Percentiles rank a stretch among this genome's conserved stretches.
These are phyloP conservation scores for Sporisorium sorghi DNA, from an alignment of 1,284 basidiomycete species.

Conservation along the genomic window DNA sequence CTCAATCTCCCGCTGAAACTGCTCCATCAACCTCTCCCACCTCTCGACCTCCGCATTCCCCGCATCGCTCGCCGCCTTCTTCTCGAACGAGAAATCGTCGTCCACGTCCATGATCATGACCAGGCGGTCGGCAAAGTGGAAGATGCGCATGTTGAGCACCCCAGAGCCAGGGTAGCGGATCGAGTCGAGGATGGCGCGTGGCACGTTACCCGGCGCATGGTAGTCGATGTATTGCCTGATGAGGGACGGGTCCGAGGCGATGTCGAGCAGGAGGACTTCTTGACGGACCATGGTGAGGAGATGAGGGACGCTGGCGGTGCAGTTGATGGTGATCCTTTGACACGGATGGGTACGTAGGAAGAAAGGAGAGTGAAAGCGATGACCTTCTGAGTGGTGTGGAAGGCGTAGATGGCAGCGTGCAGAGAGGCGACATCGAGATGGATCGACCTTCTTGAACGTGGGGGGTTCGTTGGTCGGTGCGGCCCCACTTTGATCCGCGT, in stretches of 20 bases:
- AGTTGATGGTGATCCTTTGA: not conserved
- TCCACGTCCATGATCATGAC: slow-evolving; percentile 48
- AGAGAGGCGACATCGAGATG: not conserved
- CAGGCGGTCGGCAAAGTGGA: slow-evolving; percentile 35
- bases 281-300: slow-evolving; percentile 30
- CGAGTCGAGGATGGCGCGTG: slow-evolving; percentile 30
- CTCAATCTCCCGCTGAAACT: slow-evolving; percentile 31
- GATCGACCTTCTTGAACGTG: slow-evolving; percentile 1
- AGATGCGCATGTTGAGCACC: slow-evolving; percentile 46
- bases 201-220: slow-evolving; percentile 39
- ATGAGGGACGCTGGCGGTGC: not conserved
- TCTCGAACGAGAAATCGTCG: slow-evolving; percentile 32
- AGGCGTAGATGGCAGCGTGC: not conserved
- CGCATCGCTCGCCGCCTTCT: slow-evolving; percentile 28
- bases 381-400: not conserved
- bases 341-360: not conserved
- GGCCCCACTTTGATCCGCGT: not conserved
- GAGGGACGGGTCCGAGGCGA: slow-evolving; percentile 20
- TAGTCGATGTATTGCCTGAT: slow-evolving; percentile 41
- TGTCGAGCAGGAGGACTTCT: slow-evolving; percentile 37
- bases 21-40: slow-evolving; percentile 37
- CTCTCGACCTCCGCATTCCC: slow-evolving; percentile 22
- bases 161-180: slow-evolving; percentile 34
- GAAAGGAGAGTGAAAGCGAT: not conserved
- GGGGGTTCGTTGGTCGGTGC: not conserved